Conservation (phyloP, 257 asterid species). For the Capsicum chinense region DNA sequence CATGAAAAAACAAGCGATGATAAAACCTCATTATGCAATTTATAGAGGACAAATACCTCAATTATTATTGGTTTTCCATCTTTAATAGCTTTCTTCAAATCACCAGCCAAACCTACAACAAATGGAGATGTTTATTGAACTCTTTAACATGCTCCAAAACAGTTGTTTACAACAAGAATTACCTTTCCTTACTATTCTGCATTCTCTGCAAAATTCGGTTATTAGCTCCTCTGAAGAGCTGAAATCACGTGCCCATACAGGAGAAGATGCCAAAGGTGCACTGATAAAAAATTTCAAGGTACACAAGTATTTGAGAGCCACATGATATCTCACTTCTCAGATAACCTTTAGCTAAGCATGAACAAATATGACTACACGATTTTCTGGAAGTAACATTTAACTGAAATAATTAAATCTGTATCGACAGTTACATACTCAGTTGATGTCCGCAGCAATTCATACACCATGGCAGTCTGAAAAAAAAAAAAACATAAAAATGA, state of each 20-base stretch:
- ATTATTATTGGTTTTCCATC: slow-evolving; percentile 98
- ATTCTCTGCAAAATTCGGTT: slow-evolving; percentile 96
- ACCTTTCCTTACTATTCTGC: slow-evolving; percentile 99
- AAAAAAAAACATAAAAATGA: slow-evolving; percentile 31
- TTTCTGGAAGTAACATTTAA: not conserved
- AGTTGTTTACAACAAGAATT: slow-evolving; percentile 25
- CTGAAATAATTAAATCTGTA: slow-evolving; percentile 22
- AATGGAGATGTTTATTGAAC: slow-evolving; percentile 19
- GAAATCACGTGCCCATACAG: slow-evolving; percentile 95
- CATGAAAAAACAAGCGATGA: not conserved
- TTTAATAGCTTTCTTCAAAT: slow-evolving; percentile 97
- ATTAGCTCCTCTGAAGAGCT: slow-evolving; percentile 86
- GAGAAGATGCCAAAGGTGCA: slow-evolving; percentile 92
- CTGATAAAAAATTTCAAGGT: slow-evolving; percentile 51
- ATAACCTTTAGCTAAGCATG: slow-evolving; percentile 9
- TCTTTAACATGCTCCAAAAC: slow-evolving; percentile 31
- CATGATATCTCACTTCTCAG: not conserved
- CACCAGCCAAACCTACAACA: slow-evolving; percentile 91
- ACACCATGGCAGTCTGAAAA: slow-evolving; percentile 94
- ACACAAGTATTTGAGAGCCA: slow-evolving; percentile 34
- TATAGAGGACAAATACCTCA: slow-evolving; percentile 60
- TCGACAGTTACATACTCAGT: slow-evolving; percentile 75
- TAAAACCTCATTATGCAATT: slow-evolving; percentile 6
- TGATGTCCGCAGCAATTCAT: slow-evolving; percentile 94
- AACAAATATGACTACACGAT: slow-evolving; percentile 1